Evolutionary conservation across 441 rosid genomes (phyloP).

Genomic region (California macrophylla): DNA sequence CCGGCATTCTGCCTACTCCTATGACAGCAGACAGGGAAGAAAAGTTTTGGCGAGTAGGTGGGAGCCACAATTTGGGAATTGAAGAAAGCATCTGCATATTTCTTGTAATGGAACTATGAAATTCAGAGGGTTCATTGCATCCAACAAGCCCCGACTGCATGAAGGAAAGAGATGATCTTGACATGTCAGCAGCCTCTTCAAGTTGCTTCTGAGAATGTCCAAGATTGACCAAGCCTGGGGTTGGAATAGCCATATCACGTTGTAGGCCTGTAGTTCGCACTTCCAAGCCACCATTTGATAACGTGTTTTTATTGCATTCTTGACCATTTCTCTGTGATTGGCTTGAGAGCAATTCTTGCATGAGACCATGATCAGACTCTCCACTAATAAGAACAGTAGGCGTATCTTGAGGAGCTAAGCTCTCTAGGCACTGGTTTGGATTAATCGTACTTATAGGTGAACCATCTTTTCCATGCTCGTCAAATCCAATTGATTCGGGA

Average conservation of each 20-base stretch:
- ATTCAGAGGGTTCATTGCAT: conserved; percentile 22
- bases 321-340: conserved; percentile 13
- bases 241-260: conserved; percentile 15
- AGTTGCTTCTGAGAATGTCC: conserved; percentile 22
- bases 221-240: conserved; percentile 12
- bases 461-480: conserved; percentile 19
- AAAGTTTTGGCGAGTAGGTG: conserved; percentile 19
- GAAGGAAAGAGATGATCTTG: conserved; percentile 17
- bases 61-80: conserved; percentile 22
- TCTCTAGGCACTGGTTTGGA: conserved; percentile 19
- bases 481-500: conserved; percentile 17
- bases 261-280: conserved; percentile 19
- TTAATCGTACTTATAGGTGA: conserved; percentile 19
- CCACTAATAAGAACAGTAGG: conserved; percentile 21
- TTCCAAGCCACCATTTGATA: conserved; percentile 20
- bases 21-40: conserved; percentile 22
- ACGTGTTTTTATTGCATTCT: conserved; percentile 14
- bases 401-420: conserved; percentile 20
- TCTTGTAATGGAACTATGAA: conserved; percentile 17
- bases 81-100: conserved; percentile 25
- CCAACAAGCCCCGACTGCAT: conserved; percentile 11
- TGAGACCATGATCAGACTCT: conserved; percentile 19
- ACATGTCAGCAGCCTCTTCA: conserved; percentile 16
- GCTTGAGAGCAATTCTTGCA: conserved; percentile 19
- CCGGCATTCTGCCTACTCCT: conserved; percentile 20